A percentile compares a stretch with the other conserved stretches of the same genome.
phyloP scores from a whole-genome alignment of 805 yeast genomes.

The Saccharomycopsis schoenii region DNA sequence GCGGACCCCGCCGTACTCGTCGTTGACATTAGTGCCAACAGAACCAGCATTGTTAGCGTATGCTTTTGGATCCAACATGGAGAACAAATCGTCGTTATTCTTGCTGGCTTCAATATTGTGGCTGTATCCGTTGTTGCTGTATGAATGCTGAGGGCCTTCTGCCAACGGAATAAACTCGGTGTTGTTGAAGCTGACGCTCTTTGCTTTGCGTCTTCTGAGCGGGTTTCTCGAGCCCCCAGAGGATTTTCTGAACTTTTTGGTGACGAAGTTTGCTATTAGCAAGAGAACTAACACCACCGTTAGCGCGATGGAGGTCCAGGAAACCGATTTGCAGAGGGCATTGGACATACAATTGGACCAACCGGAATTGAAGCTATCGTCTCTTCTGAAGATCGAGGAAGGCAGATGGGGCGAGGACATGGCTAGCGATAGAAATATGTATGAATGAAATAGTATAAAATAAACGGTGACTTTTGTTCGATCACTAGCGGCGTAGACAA shows the following conservation, averaged over 20 bases:
- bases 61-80: not conserved
- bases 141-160: not conserved
- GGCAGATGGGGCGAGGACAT: not conserved
- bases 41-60: not conserved
- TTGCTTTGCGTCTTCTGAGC: not conserved
- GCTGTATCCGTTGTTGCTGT: not conserved
- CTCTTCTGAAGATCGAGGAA: not conserved
- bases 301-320: not conserved
- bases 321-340: not conserved
- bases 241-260: not conserved
- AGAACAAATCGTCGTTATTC: not conserved
- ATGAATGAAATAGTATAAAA: too few species aligned
- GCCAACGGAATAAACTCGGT: not conserved
- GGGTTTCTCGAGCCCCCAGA: not conserved
- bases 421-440: too few species aligned
- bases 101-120: not conserved
- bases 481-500: too few species aligned
- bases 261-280: not conserved
- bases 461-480: too few species aligned
- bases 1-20: not conserved
- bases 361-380: not conserved
- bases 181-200: not conserved
- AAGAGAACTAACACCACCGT: not conserved
- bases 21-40: not conserved
- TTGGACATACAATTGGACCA: constrained; percentile 1